These are phyloP conservation scores for Gastrolobium villosum DNA, from an alignment of 306 rosid species.

Conservation along the genomic window DNA sequence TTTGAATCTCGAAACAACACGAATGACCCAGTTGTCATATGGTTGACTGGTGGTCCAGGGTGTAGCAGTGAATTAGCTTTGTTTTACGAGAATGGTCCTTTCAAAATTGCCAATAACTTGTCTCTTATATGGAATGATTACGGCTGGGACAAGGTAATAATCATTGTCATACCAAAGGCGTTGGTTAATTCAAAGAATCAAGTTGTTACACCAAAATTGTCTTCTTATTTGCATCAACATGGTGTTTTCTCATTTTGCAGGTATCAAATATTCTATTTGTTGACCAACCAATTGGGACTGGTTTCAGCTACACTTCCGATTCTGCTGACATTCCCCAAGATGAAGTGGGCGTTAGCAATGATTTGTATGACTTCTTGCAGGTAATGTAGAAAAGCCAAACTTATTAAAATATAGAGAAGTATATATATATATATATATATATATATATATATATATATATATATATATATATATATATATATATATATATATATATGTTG, in stretches of 20 bases:
- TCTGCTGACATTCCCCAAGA: conserved; percentile 67
- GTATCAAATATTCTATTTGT: conserved; percentile 85
- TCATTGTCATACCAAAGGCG: not conserved
- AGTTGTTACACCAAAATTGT: conserved; percentile 18
- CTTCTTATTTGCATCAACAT: conserved; percentile 3
- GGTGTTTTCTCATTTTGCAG: conserved; percentile 54
- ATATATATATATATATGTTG: not conserved
- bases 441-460: too few species aligned
- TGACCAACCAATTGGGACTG: conserved; percentile 94
- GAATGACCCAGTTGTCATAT: conserved; percentile 79
- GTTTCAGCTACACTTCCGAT: conserved; percentile 78
- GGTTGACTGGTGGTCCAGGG: conserved; percentile 99
- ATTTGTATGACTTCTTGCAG: conserved; percentile 91
- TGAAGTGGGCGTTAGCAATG: conserved; percentile 88
- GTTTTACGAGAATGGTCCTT: conserved; percentile 95
- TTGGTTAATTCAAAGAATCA: not conserved
- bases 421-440: too few species aligned
- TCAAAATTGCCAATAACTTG: conserved; percentile 65
- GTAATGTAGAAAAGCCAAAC: conserved; percentile 36
- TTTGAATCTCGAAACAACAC: conserved; percentile 78
- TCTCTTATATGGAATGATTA: conserved; percentile 87
- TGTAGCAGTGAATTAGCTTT: conserved; percentile 87
- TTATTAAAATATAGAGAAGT: not conserved
- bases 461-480: too few species aligned
- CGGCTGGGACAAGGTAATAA: conserved; percentile 90